Percentiles rank a stretch among this genome's conserved stretches.
Conservation (phyloP, 139 green algal genomes). For the Haematococcus sp. region DNA sequence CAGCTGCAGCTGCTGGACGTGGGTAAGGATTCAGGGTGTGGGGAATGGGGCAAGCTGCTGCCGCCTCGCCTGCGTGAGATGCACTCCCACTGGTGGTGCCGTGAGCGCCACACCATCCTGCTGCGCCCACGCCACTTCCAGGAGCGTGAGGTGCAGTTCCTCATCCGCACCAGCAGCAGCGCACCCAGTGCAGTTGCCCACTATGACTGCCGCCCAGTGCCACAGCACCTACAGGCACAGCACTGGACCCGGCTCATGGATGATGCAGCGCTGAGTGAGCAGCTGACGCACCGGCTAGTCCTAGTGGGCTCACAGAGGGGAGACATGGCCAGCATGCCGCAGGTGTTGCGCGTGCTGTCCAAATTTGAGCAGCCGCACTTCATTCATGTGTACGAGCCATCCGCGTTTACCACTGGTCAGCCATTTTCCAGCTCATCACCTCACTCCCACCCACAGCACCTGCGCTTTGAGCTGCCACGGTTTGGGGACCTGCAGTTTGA, state of each 20-base stretch:
- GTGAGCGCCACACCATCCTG: slow-evolving; percentile 28
- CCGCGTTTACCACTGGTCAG: background rate
- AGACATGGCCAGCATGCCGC: no score
- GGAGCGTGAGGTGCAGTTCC: slow-evolving; percentile 26
- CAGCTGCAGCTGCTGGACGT: slow-evolving; percentile 47
- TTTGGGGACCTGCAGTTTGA: slow-evolving; percentile 55
- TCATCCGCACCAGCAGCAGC: background rate
- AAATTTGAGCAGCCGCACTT: slow-evolving; percentile 45
- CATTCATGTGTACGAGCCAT: slow-evolving; percentile 42
- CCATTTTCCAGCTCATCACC: background rate
- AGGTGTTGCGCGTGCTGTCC: slow-evolving; percentile 21
- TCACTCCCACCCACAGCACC: background rate
- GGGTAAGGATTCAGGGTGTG: slow-evolving; percentile 12
- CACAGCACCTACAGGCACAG: background rate
- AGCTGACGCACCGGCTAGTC: no score
- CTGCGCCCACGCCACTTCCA: slow-evolving; percentile 35
- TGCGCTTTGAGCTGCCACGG: slow-evolving; percentile 42
- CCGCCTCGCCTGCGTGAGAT: slow-evolving; percentile 37
- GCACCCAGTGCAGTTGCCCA: background rate
- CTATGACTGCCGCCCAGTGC: slow-evolving; percentile 18
- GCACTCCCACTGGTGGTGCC: slow-evolving; percentile 49
- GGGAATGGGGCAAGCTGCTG: slow-evolving; percentile 35
- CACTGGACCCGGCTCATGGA: slow-evolving; percentile 13
- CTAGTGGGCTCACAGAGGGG: no score
- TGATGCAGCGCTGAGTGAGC: slow-evolving; percentile 16